These are phyloP conservation scores for Dactylis glomerata DNA, from an alignment of 176 grass and related monocot genomes.

Conservation along the genomic window DNA sequence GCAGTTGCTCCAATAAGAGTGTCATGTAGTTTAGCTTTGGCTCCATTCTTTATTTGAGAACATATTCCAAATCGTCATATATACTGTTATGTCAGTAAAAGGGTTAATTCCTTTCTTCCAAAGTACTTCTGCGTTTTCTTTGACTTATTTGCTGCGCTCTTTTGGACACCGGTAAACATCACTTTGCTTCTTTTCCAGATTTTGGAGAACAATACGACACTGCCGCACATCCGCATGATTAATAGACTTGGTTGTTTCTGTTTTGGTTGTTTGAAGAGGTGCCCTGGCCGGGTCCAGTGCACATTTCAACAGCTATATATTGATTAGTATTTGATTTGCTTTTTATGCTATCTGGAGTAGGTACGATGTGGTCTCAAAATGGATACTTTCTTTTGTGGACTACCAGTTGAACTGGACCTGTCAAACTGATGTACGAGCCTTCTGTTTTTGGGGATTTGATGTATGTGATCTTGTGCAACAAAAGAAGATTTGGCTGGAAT, in stretches of 20 bases:
- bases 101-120: neutral
- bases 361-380: slow-evolving; percentile 40
- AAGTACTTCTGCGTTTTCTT: neutral
- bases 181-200: slow-evolving; percentile 22
- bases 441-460: slow-evolving; percentile 26
- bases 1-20: neutral
- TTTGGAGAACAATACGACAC: slow-evolving; percentile 15
- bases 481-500: neutral
- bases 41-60: slow-evolving; percentile 3
- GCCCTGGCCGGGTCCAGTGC: neutral
- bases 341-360: slow-evolving; percentile 39
- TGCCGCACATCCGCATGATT: neutral
- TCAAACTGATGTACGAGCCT: slow-evolving; percentile 12
- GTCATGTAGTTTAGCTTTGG: slow-evolving; percentile 9
- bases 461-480: slow-evolving; percentile 18
- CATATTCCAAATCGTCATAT: neutral
- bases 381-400: slow-evolving; percentile 36
- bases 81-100: slow-evolving; percentile 2
- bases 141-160: neutral
- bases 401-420: slow-evolving; percentile 24
- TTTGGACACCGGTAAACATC: neutral
- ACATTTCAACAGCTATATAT: neutral
- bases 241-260: slow-evolving; percentile 2
- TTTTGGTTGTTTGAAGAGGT: neutral
- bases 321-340: slow-evolving; percentile 21